Percentiles rank a stretch among this genome's conserved stretches.
Evolutionary conservation across 257 asterid genomes (phyloP).

Genomic region (Schizonepeta tenuifolia): DNA sequence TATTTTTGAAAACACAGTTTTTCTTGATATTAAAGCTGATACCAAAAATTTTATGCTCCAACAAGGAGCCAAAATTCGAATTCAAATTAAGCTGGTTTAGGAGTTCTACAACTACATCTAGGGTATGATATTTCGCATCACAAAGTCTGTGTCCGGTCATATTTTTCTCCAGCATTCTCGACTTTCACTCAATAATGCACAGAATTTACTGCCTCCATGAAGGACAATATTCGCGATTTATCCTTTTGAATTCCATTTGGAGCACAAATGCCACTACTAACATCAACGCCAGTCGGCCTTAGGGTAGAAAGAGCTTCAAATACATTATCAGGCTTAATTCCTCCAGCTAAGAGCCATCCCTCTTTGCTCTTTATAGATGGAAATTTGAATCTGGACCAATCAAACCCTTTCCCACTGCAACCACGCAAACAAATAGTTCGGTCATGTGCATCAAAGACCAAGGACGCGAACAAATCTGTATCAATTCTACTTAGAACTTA

Average conservation of each 20-base stretch:
- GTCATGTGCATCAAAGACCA: conserved; percentile 4
- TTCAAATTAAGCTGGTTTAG: too few relatives aligned
- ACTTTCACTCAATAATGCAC: conserved; percentile 39
- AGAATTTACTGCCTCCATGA: conserved; percentile 68
- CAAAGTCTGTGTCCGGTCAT: too few relatives aligned
- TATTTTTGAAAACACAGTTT: too few relatives aligned
- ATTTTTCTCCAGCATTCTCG: too few relatives aligned
- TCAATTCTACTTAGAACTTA: background rate
- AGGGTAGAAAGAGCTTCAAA: conserved; percentile 69
- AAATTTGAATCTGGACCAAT: conserved; percentile 75
- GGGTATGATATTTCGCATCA: too few relatives aligned
- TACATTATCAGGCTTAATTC: conserved; percentile 73
- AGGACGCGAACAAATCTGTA: background rate
- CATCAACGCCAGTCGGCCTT: conserved; percentile 82
- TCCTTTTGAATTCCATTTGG: conserved; percentile 82
- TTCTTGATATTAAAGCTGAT: too few relatives aligned
- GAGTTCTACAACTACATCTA: too few relatives aligned
- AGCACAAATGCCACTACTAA: conserved; percentile 93
- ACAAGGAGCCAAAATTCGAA: too few relatives aligned
- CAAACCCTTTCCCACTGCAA: conserved; percentile 84
- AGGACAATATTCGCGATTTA: conserved; percentile 55
- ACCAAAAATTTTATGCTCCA: too few relatives aligned
- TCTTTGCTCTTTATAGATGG: conserved; percentile 70
- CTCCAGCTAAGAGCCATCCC: conserved; percentile 96
- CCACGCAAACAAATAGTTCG: conserved; percentile 21